phyloP scores from a whole-genome alignment of 768 basidiomycete species.

The Lyophyllum semitale region DNA sequence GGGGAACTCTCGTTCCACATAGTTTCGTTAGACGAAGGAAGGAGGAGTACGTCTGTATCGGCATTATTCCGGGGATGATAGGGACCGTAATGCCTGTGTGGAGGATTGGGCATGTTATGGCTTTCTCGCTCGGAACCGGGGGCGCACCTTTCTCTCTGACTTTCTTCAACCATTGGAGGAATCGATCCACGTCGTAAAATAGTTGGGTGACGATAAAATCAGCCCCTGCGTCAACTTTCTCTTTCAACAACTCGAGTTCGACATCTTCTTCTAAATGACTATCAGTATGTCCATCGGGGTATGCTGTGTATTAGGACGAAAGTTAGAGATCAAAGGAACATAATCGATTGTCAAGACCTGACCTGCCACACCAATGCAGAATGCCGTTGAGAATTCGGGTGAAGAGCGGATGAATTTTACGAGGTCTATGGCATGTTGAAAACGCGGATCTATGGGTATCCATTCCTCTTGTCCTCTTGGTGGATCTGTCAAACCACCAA shows the following conservation, averaged over 20 bases:
- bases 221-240: constrained; percentile 92
- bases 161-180: constrained; percentile 75
- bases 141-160: constrained; percentile 71
- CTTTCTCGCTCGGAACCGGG: neutral
- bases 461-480: constrained; percentile 93
- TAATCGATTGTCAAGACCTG: constrained; percentile 8
- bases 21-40: constrained; percentile 91
- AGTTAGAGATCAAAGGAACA: neutral
- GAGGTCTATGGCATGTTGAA: constrained; percentile 86
- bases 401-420: constrained; percentile 83
- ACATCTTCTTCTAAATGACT: constrained; percentile 55
- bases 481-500: constrained; percentile 60
- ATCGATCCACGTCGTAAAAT: constrained; percentile 93
- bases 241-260: constrained; percentile 72
- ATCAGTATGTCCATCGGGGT: constrained; percentile 88
- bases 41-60: constrained; percentile 94
- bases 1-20: constrained; percentile 79
- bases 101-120: neutral
- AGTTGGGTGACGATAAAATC: constrained; percentile 96
- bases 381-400: constrained; percentile 77
- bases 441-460: constrained; percentile 82
- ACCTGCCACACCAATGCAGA: constrained; percentile 97
- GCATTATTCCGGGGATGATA: constrained; percentile 96
- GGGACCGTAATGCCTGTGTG: constrained; percentile 83
- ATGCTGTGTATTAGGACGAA: constrained; percentile 51